phyloP scores from a whole-genome alignment of 2,329 filamentous ascomycete genomes.

The Alternaria longipes region DNA sequence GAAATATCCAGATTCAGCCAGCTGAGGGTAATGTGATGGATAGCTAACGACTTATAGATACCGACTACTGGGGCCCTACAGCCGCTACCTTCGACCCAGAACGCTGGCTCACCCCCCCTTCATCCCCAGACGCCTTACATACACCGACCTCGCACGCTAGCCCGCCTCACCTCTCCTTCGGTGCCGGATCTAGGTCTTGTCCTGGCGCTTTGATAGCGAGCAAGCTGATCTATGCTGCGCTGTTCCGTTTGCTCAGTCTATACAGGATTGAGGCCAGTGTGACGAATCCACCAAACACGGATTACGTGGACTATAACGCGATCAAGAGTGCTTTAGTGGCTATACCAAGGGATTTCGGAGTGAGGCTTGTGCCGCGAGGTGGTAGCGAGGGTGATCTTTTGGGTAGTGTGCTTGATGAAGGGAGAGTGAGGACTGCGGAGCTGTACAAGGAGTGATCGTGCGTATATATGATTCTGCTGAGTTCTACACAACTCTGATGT shows the following conservation, averaged over 20 bases:
- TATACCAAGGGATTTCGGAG: slow-evolving; percentile 67
- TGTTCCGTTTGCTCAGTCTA: slow-evolving; percentile 60
- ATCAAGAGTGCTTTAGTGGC: slow-evolving; percentile 68
- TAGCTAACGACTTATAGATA: slow-evolving; percentile 56
- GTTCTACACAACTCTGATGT: not conserved
- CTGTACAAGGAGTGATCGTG: slow-evolving; percentile 54
- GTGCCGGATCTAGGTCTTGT: slow-evolving; percentile 62
- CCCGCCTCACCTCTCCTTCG: slow-evolving; percentile 59
- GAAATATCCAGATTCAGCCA: not conserved
- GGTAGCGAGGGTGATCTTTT: slow-evolving; percentile 40
- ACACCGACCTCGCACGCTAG: slow-evolving; percentile 36
- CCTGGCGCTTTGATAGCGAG: slow-evolving; percentile 62
- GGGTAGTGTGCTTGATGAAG: slow-evolving; percentile 51
- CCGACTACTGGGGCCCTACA: slow-evolving; percentile 59
- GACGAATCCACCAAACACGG: slow-evolving; percentile 64
- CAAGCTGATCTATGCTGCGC: slow-evolving; percentile 60
- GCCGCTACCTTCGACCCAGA: slow-evolving; percentile 60
- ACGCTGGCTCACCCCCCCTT: slow-evolving; percentile 54
- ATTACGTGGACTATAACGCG: slow-evolving; percentile 70
- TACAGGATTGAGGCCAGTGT: slow-evolving; percentile 62
- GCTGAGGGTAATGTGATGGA: slow-evolving; percentile 49
- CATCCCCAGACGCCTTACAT: not conserved
- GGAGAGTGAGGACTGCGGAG: slow-evolving; percentile 58
- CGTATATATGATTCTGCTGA: not conserved
- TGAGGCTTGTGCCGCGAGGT: slow-evolving; percentile 62